A percentile compares a stretch with the other conserved stretches of the same genome.
Evolutionary conservation across 2,329 filamentous ascomycete species (phyloP).

Genomic region (Trichoderma semiorbis): DNA sequence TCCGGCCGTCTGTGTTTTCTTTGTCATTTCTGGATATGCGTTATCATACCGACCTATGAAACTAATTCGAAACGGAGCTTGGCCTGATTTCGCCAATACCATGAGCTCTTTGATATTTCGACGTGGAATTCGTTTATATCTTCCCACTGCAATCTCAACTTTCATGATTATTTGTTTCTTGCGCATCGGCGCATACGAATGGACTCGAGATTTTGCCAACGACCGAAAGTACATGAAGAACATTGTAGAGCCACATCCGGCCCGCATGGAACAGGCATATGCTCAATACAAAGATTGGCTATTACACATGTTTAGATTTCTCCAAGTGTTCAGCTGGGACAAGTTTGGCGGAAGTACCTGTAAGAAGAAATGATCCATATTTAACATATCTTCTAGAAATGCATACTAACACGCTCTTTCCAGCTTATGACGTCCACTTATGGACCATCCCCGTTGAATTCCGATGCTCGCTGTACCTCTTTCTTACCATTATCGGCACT

Average conservation of each 20-base stretch:
- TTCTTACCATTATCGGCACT: slow-evolving; percentile 49
- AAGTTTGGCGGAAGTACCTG: slow-evolving; percentile 45
- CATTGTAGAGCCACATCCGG: slow-evolving; percentile 47
- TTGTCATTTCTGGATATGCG: slow-evolving; percentile 60
- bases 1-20: slow-evolving; percentile 58
- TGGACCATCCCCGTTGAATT: slow-evolving; percentile 64
- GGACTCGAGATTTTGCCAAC: slow-evolving; percentile 44
- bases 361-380: slow-evolving; percentile 24
- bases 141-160: slow-evolving; percentile 50
- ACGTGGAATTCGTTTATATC: slow-evolving; percentile 49
- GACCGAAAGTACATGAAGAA: slow-evolving; percentile 45
- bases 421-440: slow-evolving; percentile 54
- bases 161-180: slow-evolving; percentile 45
- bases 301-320: slow-evolving; percentile 46
- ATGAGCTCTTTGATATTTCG: slow-evolving; percentile 52
- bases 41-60: slow-evolving; percentile 53
- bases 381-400: background rate
- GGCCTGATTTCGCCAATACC: slow-evolving; percentile 40
- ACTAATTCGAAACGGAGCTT: slow-evolving; percentile 38
- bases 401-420: slow-evolving; percentile 21
- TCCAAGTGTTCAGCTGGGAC: slow-evolving; percentile 51
- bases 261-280: slow-evolving; percentile 34
- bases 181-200: slow-evolving; percentile 46
- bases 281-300: slow-evolving; percentile 47
- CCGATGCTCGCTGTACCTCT: slow-evolving; percentile 55